These are phyloP conservation scores for Stenocarpella maydis DNA, from an alignment of 2,329 filamentous ascomycete species.

Conservation along the genomic window DNA sequence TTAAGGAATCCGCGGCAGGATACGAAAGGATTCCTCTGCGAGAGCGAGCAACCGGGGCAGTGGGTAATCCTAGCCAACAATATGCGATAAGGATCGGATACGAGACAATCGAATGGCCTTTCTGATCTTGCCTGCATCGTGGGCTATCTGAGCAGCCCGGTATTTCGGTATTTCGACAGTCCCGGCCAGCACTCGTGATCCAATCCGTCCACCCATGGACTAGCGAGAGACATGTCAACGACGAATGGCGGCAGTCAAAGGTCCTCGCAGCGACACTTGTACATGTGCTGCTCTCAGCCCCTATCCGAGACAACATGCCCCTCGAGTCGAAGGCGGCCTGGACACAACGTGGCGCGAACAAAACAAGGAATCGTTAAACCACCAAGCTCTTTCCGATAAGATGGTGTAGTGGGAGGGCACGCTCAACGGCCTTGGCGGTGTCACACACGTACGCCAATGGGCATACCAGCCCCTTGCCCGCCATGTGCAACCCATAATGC, in stretches of 20 bases:
- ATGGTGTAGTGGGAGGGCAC: neutral
- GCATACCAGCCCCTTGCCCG: neutral
- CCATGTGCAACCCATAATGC: constrained; percentile 3
- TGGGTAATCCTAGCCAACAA: neutral
- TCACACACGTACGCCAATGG: neutral
- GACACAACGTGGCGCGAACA: neutral
- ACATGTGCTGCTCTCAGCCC: neutral
- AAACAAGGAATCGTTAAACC: neutral
- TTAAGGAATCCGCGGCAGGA: neutral
- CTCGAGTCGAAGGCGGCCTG: neutral
- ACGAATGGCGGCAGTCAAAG: neutral
- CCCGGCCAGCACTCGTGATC: no score
- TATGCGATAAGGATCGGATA: neutral
- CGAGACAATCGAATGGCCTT: neutral
- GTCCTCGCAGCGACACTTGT: neutral
- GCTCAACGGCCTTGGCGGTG: neutral
- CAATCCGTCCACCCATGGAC: neutral
- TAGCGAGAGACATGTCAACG: no score
- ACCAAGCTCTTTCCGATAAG: neutral
- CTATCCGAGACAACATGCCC: neutral
- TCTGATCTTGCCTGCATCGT: neutral
- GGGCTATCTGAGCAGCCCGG: neutral
- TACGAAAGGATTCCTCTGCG: neutral
- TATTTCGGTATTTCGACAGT: neutral
- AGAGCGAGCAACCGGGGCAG: neutral